A percentile compares a stretch with the other conserved stretches of the same genome.
Conservation (phyloP, 371 early-diverging fungal species). For the Apophysomyces trapeziformis region DNA sequence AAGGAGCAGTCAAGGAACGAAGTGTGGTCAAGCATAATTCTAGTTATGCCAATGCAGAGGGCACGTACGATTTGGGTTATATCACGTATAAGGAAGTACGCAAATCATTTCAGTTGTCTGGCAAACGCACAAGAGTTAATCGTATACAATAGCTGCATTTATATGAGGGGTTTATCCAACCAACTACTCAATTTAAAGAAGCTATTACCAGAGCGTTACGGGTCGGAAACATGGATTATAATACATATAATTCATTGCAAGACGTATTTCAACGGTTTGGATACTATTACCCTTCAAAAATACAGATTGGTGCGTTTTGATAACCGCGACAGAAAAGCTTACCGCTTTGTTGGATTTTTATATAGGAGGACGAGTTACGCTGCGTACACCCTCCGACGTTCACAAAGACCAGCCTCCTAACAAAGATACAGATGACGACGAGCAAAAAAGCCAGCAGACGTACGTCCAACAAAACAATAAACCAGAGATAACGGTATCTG, state of each 20-base stretch:
- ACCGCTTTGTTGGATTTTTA: not conserved
- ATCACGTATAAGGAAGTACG: not conserved
- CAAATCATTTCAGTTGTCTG: not conserved
- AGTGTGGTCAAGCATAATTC: not conserved
- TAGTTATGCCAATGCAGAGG: not conserved
- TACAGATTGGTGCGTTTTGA: not conserved
- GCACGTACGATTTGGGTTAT: not conserved
- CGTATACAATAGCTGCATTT: not conserved
- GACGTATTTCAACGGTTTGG: conserved; percentile 3
- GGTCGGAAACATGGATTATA: not conserved
- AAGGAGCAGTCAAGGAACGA: not conserved
- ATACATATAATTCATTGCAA: not conserved
- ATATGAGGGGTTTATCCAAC: not conserved
- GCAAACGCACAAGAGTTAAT: not conserved
- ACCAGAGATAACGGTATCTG: not conserved
- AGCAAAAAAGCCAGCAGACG: not conserved
- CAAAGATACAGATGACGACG: not conserved
- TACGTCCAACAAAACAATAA: not conserved
- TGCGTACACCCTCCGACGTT: not conserved
- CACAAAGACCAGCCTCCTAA: not conserved
- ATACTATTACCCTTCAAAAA: conserved; percentile 2
- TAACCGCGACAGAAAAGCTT: not conserved
- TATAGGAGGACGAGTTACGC: not conserved
- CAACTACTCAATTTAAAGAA: not conserved
- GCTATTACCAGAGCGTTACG: not conserved